phyloP scores from a whole-genome alignment of 768 basidiomycete species.

The Lentinus brumalis region DNA sequence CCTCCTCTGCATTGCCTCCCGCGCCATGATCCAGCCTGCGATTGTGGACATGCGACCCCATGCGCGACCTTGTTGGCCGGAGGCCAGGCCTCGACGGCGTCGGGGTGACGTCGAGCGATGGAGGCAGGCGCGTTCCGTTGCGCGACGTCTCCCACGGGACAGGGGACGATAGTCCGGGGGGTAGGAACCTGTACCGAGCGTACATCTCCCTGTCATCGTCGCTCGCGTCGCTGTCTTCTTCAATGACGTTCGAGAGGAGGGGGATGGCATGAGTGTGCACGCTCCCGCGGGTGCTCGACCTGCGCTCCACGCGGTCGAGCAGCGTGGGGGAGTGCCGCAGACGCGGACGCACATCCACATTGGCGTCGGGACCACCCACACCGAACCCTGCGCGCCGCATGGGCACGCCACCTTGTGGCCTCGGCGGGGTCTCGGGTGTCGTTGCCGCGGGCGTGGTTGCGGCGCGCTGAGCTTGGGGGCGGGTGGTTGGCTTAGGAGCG shows the following conservation, averaged over 20 bases:
- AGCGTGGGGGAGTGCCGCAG: not conserved
- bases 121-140: not conserved
- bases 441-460: not conserved
- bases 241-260: conserved; percentile 6
- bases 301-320: no score
- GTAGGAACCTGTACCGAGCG: conserved; percentile 10
- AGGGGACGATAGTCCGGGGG: conserved; percentile 12
- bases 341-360: no score
- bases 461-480: not conserved
- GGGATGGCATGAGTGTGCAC: not conserved
- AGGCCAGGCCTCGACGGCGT: not conserved
- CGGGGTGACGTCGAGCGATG: no score
- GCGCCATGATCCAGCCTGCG: conserved; percentile 6
- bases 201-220: not conserved
- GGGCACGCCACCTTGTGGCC: not conserved
- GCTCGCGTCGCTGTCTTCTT: conserved; percentile 1
- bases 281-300: no score
- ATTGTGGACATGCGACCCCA: conserved; percentile 7
- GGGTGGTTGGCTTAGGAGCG: not conserved
- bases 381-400: not conserved
- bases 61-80: conserved; percentile 3
- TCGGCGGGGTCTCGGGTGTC: not conserved
- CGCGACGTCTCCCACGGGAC: not conserved
- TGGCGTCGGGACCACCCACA: not conserved
- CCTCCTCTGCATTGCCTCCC: not conserved